Base-by-base conservation (phyloP, 257 asterid species). In the Scutellaria barbata region DNA sequence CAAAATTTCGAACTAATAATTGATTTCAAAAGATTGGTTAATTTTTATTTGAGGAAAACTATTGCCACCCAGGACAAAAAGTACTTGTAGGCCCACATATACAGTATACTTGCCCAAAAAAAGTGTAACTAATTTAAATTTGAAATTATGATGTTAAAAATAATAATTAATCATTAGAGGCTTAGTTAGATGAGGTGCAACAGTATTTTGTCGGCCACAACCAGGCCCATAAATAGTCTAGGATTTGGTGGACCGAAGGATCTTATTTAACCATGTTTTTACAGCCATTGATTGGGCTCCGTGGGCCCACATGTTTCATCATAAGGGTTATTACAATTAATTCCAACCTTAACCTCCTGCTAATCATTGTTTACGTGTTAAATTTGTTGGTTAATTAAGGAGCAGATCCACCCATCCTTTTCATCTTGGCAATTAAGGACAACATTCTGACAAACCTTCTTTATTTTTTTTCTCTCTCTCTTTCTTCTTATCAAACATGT, bases 231-330 rank as follows among this genome's bases (percentile, higher is more conserved):
- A 18, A 55, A 43, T 60, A 48, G 30, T 30, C 52, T 6, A 41
- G 71, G 81, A 78, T 78, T 76, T 76, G 81, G 84, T 65, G 81
- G 80, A 79, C 89, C 89, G 82, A 50, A 51, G 62, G 84, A 86
- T 84, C 80, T 68, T 55, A 13, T 64, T 67, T 61, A 53, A 67
- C 74, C 82, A 81, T 74, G 84, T 77, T 83, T 79, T 73, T 45
- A 47, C 77, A 80, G 71, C 87, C 88, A 75, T 80, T 54, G 79
- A 83, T 70, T 3, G 35, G 76, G 56, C 5, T 18, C 10, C 2
- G 7, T 62, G 88, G 84, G 66, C 73, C 88, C 85, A 48, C 67
- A 18, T 74, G 81, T 74, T 45, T 30, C 74, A 8, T 39, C 74
- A 33, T 17, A 6, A 62, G 46, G 58, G 66, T 53, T 13, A 60